Evolutionary conservation across 2,329 filamentous ascomycete genomes (phyloP).

Genomic region (Fusarium temperatum): DNA sequence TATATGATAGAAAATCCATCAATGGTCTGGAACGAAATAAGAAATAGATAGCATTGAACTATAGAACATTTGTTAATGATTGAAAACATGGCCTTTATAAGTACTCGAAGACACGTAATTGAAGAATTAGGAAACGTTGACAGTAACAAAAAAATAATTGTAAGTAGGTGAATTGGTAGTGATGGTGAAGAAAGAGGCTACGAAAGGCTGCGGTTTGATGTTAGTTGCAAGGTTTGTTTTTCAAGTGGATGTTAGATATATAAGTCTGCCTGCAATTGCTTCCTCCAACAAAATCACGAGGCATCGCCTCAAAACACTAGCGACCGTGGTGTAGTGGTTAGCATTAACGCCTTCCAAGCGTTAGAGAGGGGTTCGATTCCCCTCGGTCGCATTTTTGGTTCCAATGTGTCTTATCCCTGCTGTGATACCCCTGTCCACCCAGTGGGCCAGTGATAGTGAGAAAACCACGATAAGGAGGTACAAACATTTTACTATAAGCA

Average conservation of each 20-base stretch:
- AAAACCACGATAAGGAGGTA: no score
- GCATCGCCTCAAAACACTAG: not conserved
- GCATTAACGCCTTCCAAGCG: constrained; percentile 32
- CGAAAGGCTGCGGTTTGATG: not conserved
- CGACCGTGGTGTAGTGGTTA: constrained; percentile 32
- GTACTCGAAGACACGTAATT: not conserved
- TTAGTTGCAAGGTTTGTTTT: not conserved
- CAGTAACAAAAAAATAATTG: not conserved
- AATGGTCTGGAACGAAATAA: not conserved
- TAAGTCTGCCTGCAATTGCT: accelerated
- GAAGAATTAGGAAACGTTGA: accelerated
- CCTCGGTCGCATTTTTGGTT: constrained; percentile 19
- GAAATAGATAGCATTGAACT: not conserved
- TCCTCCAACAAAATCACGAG: not conserved
- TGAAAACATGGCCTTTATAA: not conserved
- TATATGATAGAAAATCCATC: not conserved
- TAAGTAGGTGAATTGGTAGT: not conserved
- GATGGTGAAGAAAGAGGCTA: not conserved
- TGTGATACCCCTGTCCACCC: not conserved
- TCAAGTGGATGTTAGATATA: accelerated
- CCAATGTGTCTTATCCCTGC: not conserved
- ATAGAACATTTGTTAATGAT: not conserved
- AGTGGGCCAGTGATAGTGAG: no score
- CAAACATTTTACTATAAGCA: no score
- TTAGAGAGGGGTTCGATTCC: constrained; percentile 32